A percentile compares a stretch with the other conserved stretches of the same genome.
phyloP scores from a whole-genome alignment of 2,329 filamentous ascomycete species.

The Diaporthe capsici region DNA sequence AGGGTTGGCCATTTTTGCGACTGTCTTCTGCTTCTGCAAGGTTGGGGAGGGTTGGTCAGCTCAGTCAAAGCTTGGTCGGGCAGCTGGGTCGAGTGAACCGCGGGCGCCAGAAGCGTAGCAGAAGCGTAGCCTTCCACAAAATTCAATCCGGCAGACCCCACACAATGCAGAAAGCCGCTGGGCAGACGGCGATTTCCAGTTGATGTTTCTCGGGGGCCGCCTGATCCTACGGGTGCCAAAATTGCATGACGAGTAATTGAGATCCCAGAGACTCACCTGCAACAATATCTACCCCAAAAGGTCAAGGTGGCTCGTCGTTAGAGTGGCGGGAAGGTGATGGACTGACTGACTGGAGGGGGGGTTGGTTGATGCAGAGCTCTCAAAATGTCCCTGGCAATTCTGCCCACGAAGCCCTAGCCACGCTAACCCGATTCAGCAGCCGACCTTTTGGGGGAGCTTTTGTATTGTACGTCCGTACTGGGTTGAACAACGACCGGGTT shows the following conservation, averaged over 20 bases:
- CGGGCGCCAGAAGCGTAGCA: slow-evolving; percentile 20
- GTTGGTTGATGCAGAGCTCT: slow-evolving; percentile 39
- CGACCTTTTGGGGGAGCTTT: slow-evolving; percentile 37
- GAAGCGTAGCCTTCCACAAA: slow-evolving; percentile 40
- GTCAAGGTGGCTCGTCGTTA: slow-evolving; percentile 29
- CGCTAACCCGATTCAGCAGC: slow-evolving; percentile 60
- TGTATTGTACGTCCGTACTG: background rate
- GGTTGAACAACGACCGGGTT: background rate
- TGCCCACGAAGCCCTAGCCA: slow-evolving; percentile 42
- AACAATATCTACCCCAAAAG: slow-evolving; percentile 32
- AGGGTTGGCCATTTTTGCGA: slow-evolving; percentile 89
- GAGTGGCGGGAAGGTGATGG: slow-evolving; percentile 36
- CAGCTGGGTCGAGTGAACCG: slow-evolving; percentile 25
- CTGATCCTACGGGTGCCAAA: slow-evolving; percentile 14
- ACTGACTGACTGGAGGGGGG: slow-evolving; percentile 30
- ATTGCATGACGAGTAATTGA: background rate
- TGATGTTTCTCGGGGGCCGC: background rate
- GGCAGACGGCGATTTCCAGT: slow-evolving; percentile 23
- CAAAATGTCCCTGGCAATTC: slow-evolving; percentile 38
- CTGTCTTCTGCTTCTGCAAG: slow-evolving; percentile 29
- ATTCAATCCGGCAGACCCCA: slow-evolving; percentile 37
- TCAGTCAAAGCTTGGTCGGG: slow-evolving; percentile 36
- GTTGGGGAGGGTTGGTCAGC: slow-evolving; percentile 48
- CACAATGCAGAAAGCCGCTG: slow-evolving; percentile 39
- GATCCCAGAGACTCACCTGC: slow-evolving; percentile 36